These are phyloP conservation scores for Fusarium graminum DNA, from an alignment of 2,329 filamentous ascomycete genomes.

Conservation along the genomic window DNA sequence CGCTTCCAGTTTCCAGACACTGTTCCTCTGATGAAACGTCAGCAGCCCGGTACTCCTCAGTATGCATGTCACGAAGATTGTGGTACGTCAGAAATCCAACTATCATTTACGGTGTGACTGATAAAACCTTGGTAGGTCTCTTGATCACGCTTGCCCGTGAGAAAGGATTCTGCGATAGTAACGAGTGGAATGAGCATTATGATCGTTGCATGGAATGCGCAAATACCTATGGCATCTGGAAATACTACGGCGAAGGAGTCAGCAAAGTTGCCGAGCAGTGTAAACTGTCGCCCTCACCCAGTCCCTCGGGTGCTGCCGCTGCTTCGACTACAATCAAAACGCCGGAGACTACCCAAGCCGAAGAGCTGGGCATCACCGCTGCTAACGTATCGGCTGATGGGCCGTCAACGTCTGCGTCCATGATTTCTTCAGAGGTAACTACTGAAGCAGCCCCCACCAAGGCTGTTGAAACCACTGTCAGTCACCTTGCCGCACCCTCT, in stretches of 20 bases:
- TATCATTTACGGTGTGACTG: accelerated
- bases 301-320: slow-evolving; percentile 30
- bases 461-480: neutral
- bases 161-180: slow-evolving; percentile 53
- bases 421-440: neutral
- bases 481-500: neutral
- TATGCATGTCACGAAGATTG: slow-evolving; percentile 63
- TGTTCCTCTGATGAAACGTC: slow-evolving; percentile 55
- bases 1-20: slow-evolving; percentile 52
- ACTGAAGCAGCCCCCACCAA: neutral
- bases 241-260: slow-evolving; percentile 57
- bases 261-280: slow-evolving; percentile 52
- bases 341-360: neutral
- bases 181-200: slow-evolving; percentile 57
- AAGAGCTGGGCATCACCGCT: neutral
- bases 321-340: slow-evolving; percentile 6
- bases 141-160: slow-evolving; percentile 54
- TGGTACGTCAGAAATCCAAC: slow-evolving; percentile 52
- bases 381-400: neutral
- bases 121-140: slow-evolving; percentile 10
- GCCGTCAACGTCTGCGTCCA: neutral
- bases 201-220: slow-evolving; percentile 59
- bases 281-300: slow-evolving; percentile 39
- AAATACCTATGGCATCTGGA: slow-evolving; percentile 60
- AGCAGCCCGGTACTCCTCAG: slow-evolving; percentile 59